Conservation (phyloP, 345 rosid genomes). For the Noccaea caerulescens region DNA sequence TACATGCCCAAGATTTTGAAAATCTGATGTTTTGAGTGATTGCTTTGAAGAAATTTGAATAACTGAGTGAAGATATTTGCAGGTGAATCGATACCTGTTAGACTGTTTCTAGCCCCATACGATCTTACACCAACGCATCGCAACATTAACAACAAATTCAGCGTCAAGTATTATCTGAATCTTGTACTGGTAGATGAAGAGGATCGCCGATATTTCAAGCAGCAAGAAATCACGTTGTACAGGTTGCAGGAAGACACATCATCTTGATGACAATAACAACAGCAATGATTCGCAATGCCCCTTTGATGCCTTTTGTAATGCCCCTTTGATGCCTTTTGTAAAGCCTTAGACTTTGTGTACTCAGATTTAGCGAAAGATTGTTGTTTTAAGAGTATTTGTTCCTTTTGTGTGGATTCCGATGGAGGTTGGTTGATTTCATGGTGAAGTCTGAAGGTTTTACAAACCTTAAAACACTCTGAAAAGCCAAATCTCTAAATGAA, state of each 20-base stretch:
- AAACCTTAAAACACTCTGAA: conserved; percentile 22
- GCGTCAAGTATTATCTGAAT: conserved; percentile 96
- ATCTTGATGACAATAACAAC: conserved; percentile 30
- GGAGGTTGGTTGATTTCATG: conserved; percentile 15
- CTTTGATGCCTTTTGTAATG: conserved; percentile 35
- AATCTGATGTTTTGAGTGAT: neutral
- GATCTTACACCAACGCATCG: conserved; percentile 95
- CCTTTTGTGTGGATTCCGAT: conserved; percentile 18
- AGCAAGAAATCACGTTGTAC: conserved; percentile 90
- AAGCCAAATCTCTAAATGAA: conserved; percentile 32
- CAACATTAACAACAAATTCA: conserved; percentile 96
- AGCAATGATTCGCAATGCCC: conserved; percentile 20
- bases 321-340: conserved; percentile 29
- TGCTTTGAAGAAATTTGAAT: neutral
- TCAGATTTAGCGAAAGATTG: conserved; percentile 12
- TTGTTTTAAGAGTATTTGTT: neutral
- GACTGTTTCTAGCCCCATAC: conserved; percentile 94
- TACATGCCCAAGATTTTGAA: neutral
- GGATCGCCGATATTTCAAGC: conserved; percentile 95
- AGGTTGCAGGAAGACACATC: conserved; percentile 66
- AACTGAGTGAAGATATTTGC: conserved; percentile 34
- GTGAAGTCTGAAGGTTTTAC: conserved; percentile 27
- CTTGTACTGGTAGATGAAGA: conserved; percentile 97
- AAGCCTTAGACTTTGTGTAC: conserved; percentile 42
- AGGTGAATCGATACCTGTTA: conserved; percentile 98